phyloP scores from a whole-genome alignment of 148 eudicot genomes.

The Rhododendron mucronatum region DNA sequence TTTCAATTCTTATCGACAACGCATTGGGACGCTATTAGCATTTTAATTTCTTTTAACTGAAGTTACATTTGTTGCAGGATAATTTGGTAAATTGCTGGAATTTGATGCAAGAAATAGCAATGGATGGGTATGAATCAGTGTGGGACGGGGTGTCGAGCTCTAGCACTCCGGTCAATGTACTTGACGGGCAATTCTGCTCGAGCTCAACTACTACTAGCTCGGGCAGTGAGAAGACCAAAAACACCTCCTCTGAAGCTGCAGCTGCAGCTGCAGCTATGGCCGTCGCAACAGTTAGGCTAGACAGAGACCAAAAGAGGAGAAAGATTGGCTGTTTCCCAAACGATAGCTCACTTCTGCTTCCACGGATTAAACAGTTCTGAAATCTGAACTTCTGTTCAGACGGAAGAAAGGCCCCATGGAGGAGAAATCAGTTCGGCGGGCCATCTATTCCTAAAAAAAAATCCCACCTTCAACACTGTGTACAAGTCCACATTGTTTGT shows the following conservation, averaged over 20 bases:
- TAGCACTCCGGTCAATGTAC: slow-evolving; percentile 31
- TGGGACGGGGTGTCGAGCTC: slow-evolving; percentile 26
- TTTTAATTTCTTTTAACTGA: not conserved
- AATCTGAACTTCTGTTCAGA: not conserved
- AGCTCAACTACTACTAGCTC: slow-evolving; percentile 7
- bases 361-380: slow-evolving; percentile 12
- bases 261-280: not conserved
- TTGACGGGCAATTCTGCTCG: slow-evolving; percentile 23
- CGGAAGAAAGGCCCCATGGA: not conserved
- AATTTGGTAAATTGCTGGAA: slow-evolving; percentile 26
- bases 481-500: not conserved
- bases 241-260: not conserved
- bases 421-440: not conserved
- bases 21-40: too few species aligned
- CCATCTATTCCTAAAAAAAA: not conserved
- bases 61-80: slow-evolving; percentile 18
- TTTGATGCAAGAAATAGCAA: slow-evolving; percentile 30
- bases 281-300: not conserved
- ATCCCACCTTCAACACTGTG: not conserved
- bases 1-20: too few species aligned
- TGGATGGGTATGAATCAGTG: slow-evolving; percentile 30
- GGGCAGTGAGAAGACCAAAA: slow-evolving; percentile 2
- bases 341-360: slow-evolving; percentile 8
- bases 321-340: slow-evolving; percentile 13
- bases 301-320: slow-evolving; percentile 3